Evolutionary conservation across 2,329 filamentous ascomycete genomes (phyloP), one percentile per base, ranked within the genome.

Genomic region (Furcasterigmium furcatum): DNA sequence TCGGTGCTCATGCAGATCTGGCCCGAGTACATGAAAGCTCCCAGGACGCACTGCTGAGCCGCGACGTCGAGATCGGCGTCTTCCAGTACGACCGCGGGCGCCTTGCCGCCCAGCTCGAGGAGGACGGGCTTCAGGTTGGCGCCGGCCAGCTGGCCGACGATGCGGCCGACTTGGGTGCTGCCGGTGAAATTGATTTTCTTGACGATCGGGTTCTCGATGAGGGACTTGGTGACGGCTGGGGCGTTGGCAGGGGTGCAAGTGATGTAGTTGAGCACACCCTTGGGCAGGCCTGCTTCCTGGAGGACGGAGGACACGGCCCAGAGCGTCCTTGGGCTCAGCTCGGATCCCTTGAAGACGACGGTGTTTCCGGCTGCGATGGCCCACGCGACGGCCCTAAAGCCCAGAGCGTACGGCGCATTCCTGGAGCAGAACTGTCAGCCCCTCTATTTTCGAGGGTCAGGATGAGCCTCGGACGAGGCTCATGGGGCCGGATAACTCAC

Each of bases 31-130:
- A 57, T 43, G 41, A 58, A 59, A 2, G 60, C 63, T 4, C 66
- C 64, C 46, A 63, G 59, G 8, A 20, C 18, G 19, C 18, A 20
- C 7, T 20, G n/a, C 8, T 5, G 8, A 5, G 35, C 18, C 10
- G 35, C 35, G 18, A 19, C 14, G 29, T 62, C 58, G 16, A 71
- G 45, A 49, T 72, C 60, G 2, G 68, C 68, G 52, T 72, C 68
- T 20, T 64, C 57, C 6, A 70, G 58, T 1, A 73, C 63, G 6
- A 73, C 51, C 10, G 61, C 56, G 9, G 59, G 61, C 13, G 59
- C 61, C 51, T 76, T 76, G 22, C 73, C 74, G 9, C 73, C 74
- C 4, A 76, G 64, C 53, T 77, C 74, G 41, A 77, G 57, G 9
- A 73, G 56, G 2, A 68, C 57, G 2, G 71, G 71, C 55, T 74